Evolutionary conservation across 2,329 filamentous ascomycete genomes (phyloP), one percentile per base, ranked within the genome.

Genomic region (Diaporthe ampelina): DNA sequence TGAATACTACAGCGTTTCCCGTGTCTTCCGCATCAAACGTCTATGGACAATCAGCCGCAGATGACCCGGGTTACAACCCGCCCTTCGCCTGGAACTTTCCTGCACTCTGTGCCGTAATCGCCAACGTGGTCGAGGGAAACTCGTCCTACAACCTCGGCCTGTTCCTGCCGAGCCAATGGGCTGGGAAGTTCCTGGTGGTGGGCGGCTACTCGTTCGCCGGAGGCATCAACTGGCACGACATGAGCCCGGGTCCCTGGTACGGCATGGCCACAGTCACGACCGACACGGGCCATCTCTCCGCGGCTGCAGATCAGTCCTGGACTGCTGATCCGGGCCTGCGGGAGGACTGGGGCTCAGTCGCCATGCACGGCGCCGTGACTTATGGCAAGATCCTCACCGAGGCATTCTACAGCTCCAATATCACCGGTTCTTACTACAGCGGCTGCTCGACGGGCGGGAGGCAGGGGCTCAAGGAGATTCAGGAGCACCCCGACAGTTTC

Each of bases 361-460:
- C 84, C 7, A 72, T 85, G 8, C 88, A 91, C 77, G 86, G 85
- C 17, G 86, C 87, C 0, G 84, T 88, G 4, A 83, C 83, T 4
- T 76, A 86, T 5, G 85, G 85, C 10, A 90, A 90, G 77, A 73
- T 81, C 15, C 79, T 91, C 15, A 83, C 85, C 2, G 78, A 86
- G 50, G 81, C 81, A 0, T 90, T 87, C 80, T 91, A 91, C 77
- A 79, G 81, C 17, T 71, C 76, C 19, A 73, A 79, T 2, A 82
- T 82, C 52, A 56, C 50, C 0, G 17, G 21, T n/a, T 72, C 82
- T 29, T 88, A 88, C 78, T 88, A 85, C 76, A 79, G 83, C 13
- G 88, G 87, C 54, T 89, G 87, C 77, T 87, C 85, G 1, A 88
- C 87, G 0, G 88, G 88, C 26, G 88, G 88, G 8, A 81, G 87